Base-by-base conservation (phyloP, 1,284 basidiomycete genomes). In the Cystobasidium pallidum region DNA sequence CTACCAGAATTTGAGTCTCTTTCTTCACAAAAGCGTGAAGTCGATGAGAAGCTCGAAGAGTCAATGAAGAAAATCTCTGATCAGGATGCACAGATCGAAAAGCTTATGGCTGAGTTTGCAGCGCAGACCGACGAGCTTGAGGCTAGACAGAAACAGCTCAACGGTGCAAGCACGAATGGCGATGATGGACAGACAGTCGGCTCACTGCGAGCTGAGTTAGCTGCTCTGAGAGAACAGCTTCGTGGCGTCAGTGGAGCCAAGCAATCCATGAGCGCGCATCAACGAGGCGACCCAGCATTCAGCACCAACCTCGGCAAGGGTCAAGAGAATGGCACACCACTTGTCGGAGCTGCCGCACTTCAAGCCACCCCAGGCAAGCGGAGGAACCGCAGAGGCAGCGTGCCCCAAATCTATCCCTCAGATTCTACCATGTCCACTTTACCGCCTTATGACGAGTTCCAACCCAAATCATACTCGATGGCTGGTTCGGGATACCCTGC, bases 161-260 rank as follows among this genome's bases (percentile, higher is more conserved):
- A 84, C 64, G 66, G 51, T 10, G 73, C 72, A 36, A 63, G 24
- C 26, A 30, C 28, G 58, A 55, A 52, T 57, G 51, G 43, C 28
- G 77, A 79, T 15, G 82, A 80, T 32, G 76, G 81, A 0, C 74
- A 81, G 1, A 89, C 94, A 32, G 92, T 98, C 73, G 84, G 88
- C 75, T 89, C 89, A 0, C 87, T 99, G 78, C 92, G 96, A 81
- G 90, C 87, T 77, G 96, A 99, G 84, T 88, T 99, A 75, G 89
- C 89, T 81, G 89, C 84, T 75, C 84, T 99, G 63, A 91, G 93
- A 73, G 96, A 99, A 80, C 95, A 99, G 81, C 88, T 99, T 75
- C 94, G 94, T 79, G 88, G 96, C 34, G 89, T 94, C 76, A 92
- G 91, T 66, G 77, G 75, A 61, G 47, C 75, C 0, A 70, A 62